Base-by-base conservation (phyloP, 2,329 filamentous ascomycete genomes). In the Aureobasidium sp. region DNA sequence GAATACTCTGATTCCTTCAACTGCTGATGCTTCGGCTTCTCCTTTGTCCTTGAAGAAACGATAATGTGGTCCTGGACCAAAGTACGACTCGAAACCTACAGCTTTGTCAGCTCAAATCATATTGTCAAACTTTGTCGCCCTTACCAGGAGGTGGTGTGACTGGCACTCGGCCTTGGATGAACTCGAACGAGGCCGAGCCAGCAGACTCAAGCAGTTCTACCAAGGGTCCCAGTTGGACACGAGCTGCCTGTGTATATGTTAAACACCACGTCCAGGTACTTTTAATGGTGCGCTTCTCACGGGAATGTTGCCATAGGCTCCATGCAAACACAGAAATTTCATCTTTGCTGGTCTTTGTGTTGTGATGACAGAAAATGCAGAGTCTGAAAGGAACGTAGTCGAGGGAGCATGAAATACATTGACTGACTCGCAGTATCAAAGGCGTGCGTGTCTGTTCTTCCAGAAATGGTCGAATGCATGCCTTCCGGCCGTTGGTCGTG, bases 261-360 rank as follows among this genome's bases (percentile, higher is more conserved):
- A 53, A 22, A 5, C 11, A 8, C 24, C 24, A 4, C 35, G 27
- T 29, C 19, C 3, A 14, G 19, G 2, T 40, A 31, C 24, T 4
- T 1, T 11, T 22, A 2, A 5, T 24, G 17, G 5, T 5, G 40
- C 9, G n/a, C 6, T 3, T 0, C 53, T 27, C 17, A 57, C 53
- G 1, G 53, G 17, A 11, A 57, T 45, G 53, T 57, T 57, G 39
- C 53, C 53, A 57, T 57, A 57, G 53, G 53, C 53, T 44, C 53
- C 53, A 14, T 57, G 53, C 27, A 57, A 14, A 29, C 53, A 57
- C 3, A 57, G 15, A 17, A 57, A 57, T 9, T 57, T 57, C 53
- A 57, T 57, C n/a, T 33, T 33, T 35, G 47, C 14, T 50, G 9
- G 11, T 40, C 12, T 6, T 44, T 22, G 22, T 22, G 1, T 37